Conservation (phyloP, 495 filamentous ascomycete genomes). For the Hypomontagnella submonticulosa region DNA sequence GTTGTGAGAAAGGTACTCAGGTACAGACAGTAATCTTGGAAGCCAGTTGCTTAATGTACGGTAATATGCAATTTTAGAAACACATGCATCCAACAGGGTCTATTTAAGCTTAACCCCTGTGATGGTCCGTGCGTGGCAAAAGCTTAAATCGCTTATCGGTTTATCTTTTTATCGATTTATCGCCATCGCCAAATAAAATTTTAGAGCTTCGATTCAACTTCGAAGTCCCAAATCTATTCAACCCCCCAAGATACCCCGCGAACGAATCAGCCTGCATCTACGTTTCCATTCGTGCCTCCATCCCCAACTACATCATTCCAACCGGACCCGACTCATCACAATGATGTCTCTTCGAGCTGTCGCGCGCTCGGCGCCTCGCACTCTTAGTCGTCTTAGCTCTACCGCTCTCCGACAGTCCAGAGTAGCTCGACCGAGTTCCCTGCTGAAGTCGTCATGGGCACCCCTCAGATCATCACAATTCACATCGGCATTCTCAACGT, state of each 20-base stretch:
- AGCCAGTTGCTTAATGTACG: conserved; percentile 2
- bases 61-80: conserved; percentile 3
- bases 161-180: conserved; percentile 14
- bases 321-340: conserved; percentile 46
- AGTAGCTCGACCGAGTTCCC: conserved; percentile 46
- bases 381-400: conserved; percentile 68
- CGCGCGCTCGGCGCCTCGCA: conserved; percentile 76
- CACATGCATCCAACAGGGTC: not conserved
- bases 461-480: conserved; percentile 62
- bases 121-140: conserved; percentile 31
- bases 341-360: conserved; percentile 83
- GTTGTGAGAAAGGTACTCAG: too few species aligned
- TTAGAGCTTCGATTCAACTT: conserved; percentile 21
- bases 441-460: conserved; percentile 47
- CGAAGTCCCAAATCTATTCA: conserved; percentile 5
- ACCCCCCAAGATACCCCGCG: conserved; percentile 2
- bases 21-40: too few species aligned
- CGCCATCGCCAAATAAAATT: conserved; percentile 40
- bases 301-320: not conserved
- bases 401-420: conserved; percentile 63
- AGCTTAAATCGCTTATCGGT: conserved; percentile 22
- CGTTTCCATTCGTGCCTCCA: not conserved
- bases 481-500: conserved; percentile 79
- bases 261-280: conserved; percentile 2
- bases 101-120: not conserved